These are phyloP conservation scores for Daedaleopsis sinensis DNA, from an alignment of 768 basidiomycete genomes.

Conservation along the genomic window DNA sequence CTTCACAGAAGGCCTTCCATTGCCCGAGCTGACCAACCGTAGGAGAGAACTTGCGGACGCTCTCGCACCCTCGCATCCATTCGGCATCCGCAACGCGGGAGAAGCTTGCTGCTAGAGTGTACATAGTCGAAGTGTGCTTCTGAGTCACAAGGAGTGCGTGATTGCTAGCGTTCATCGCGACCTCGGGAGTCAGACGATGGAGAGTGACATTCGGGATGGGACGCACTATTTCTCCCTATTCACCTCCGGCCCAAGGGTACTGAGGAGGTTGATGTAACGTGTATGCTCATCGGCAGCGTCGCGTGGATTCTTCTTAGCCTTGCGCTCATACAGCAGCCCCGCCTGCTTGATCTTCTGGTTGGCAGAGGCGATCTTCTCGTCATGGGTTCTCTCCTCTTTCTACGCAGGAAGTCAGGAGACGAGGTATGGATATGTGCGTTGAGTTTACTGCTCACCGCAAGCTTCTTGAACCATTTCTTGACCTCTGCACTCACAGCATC, in stretches of 20 bases:
- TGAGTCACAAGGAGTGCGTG: slow-evolving; percentile 66
- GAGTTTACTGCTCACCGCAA: slow-evolving; percentile 54
- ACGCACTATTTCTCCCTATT: slow-evolving; percentile 80
- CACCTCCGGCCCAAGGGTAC: slow-evolving; percentile 73
- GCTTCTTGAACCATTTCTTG: slow-evolving; percentile 87
- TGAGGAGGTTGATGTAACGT: slow-evolving; percentile 75
- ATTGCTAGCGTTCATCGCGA: slow-evolving; percentile 46
- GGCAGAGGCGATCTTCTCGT: slow-evolving; percentile 65
- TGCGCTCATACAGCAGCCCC: slow-evolving; percentile 78
- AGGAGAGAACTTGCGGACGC: slow-evolving; percentile 67
- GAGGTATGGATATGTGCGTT: not conserved
- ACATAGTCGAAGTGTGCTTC: slow-evolving; percentile 59
- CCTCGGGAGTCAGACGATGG: not conserved
- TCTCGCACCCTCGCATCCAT: slow-evolving; percentile 74
- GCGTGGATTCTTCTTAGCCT: slow-evolving; percentile 68
- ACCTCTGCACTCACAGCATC: slow-evolving; percentile 65
- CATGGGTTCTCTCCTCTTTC: slow-evolving; percentile 83
- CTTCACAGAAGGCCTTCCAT: slow-evolving; percentile 77
- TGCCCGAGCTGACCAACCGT: slow-evolving; percentile 71
- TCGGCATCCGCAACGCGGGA: slow-evolving; percentile 78
- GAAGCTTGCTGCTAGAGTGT: slow-evolving; percentile 63
- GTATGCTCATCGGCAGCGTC: slow-evolving; percentile 77
- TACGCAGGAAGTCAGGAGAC: slow-evolving; percentile 31
- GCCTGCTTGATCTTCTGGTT: slow-evolving; percentile 81
- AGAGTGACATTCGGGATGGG: not conserved